Evolutionary conservation across 2,329 filamentous ascomycete species (phyloP), one percentile per base, ranked within the genome.

Genomic region (Fusarium ramigenum): DNA sequence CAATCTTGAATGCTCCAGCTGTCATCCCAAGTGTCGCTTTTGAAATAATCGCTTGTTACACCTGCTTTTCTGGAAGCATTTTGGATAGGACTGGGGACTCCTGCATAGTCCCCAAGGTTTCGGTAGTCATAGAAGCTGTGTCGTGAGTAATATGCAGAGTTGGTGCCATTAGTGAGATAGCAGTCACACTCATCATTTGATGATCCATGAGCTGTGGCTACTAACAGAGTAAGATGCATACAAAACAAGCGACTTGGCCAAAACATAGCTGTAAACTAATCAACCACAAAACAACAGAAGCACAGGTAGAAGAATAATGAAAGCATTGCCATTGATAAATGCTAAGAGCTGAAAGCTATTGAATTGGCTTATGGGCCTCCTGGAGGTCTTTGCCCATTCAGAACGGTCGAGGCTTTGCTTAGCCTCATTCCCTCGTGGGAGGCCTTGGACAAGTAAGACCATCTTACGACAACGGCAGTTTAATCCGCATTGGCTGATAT

Each of bases 111-210:
- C 4, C 78, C 46, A 25, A 86, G 82, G 43, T 78, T 79, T 50
- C 86, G 81, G 71, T 87, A 88, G 77, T 88, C 87, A 72, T 85
- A 86, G 79, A 88, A 88, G 42, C 78, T 74, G 75, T 87, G 87
- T 23, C 81, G 78, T 23, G 81, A 78, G 73, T 85, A 88, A 79
- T 84, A 88, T 46, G 77, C 75, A 30, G 81, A 77, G 47, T 80
- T 81, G 18, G 82, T 83, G 49, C 82, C 84, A 72, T 88, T 87
- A 73, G 84, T 86, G 56, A 85, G 77, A 72, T 83, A 89, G 75
- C 87, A 88, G 63, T 81, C 80, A 77, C 87, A 88, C 46, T 79
- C 75, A 32, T 79, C 74, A 58, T 83, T 54, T 50, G 66, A 60
- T 44, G 60, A 67, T 49, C 56, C 62, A 28, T n/a, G 42, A 34